Evolutionary conservation across 2,329 filamentous ascomycete species (phyloP).

Genomic region (Xylariaceae sp.): DNA sequence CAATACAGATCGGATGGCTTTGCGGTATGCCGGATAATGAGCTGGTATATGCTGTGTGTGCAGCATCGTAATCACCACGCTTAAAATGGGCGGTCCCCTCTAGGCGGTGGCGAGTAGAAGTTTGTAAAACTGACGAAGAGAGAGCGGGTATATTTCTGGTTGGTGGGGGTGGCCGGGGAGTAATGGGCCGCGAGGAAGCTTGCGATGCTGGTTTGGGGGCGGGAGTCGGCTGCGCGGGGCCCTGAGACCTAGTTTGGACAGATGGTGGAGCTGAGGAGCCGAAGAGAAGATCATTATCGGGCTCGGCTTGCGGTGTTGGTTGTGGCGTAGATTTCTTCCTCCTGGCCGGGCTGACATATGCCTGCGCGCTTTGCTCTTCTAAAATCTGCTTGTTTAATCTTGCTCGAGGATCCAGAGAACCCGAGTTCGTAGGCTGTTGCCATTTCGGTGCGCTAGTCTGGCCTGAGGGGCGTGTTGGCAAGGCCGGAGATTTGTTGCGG

Average conservation of each 20-base stretch:
- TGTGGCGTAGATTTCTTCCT: conserved; percentile 71
- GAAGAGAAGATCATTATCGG: conserved; percentile 70
- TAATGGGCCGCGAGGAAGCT: conserved; percentile 50
- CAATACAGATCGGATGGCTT: conserved; percentile 80
- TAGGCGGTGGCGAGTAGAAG: conserved; percentile 78
- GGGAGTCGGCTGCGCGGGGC: conserved; percentile 42
- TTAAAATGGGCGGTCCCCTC: conserved; percentile 91
- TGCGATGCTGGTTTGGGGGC: conserved; percentile 46
- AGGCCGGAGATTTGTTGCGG: conserved; percentile 57
- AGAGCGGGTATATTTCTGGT: conserved; percentile 66
- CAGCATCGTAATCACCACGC: conserved; percentile 86
- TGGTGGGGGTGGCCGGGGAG: conserved; percentile 54
- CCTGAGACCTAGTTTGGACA: conserved; percentile 28
- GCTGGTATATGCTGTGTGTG: conserved; percentile 80
- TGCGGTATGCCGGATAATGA: conserved; percentile 77
- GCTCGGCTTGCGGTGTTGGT: conserved; percentile 49
- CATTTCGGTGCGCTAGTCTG: conserved; percentile 61
- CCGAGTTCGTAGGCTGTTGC: conserved; percentile 58
- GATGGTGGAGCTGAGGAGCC: conserved; percentile 47
- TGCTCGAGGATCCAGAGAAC: conserved; percentile 55
- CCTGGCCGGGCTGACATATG: conserved; percentile 85
- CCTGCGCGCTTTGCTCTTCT: conserved; percentile 81
- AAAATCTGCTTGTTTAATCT: conserved; percentile 74
- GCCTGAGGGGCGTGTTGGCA: conserved; percentile 50
- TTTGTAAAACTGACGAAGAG: conserved; percentile 71